A percentile compares a stretch with the other conserved stretches of the same genome.
Conservation (phyloP, 2,329 filamentous ascomycete genomes). For the Fusarium devonianum region DNA sequence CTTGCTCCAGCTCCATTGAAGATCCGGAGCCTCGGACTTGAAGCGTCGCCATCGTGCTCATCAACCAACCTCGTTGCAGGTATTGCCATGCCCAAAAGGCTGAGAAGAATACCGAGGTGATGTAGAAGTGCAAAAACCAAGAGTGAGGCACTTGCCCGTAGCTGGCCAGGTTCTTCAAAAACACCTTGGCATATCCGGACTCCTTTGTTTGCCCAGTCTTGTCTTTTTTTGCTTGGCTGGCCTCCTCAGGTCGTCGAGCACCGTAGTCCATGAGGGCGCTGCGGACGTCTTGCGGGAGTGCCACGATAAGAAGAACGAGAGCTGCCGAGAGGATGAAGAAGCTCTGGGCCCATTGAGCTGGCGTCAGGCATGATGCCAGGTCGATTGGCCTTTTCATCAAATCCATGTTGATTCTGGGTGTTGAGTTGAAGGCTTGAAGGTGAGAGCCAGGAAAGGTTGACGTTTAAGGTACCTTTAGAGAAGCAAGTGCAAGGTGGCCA, state of each 20-base stretch:
- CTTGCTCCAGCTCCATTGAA: constrained; percentile 65
- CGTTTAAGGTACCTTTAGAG: too few relatives aligned
- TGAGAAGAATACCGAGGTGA: constrained; percentile 72
- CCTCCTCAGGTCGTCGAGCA: constrained; percentile 48
- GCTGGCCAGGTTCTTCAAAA: constrained; percentile 44
- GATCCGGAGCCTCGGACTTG: constrained; percentile 37
- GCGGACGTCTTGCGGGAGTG: constrained; percentile 54
- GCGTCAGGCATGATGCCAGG: constrained; percentile 26
- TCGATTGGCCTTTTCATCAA: constrained; percentile 4
- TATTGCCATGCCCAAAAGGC: constrained; percentile 77
- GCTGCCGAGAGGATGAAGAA: constrained; percentile 56
- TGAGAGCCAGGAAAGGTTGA: background rate
- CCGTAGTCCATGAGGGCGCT: constrained; percentile 60
- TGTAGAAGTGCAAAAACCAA: constrained; percentile 91
- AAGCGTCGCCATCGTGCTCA: constrained; percentile 56
- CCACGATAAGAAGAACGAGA: constrained; percentile 52
- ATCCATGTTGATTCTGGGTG: constrained; percentile 7
- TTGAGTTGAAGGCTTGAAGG: background rate
- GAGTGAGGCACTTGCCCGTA: constrained; percentile 76
- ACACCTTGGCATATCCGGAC: constrained; percentile 13
- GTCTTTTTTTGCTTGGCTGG: constrained; percentile 27
- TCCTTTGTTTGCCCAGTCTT: constrained; percentile 9
- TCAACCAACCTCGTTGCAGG: constrained; percentile 58
- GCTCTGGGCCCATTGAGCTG: constrained; percentile 52
- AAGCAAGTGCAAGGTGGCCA: constrained; percentile 23